Evolutionary conservation across 352 stramenopile genomes (phyloP), one percentile per base, ranked within the genome.

Genomic region (Globisporangium polare): DNA sequence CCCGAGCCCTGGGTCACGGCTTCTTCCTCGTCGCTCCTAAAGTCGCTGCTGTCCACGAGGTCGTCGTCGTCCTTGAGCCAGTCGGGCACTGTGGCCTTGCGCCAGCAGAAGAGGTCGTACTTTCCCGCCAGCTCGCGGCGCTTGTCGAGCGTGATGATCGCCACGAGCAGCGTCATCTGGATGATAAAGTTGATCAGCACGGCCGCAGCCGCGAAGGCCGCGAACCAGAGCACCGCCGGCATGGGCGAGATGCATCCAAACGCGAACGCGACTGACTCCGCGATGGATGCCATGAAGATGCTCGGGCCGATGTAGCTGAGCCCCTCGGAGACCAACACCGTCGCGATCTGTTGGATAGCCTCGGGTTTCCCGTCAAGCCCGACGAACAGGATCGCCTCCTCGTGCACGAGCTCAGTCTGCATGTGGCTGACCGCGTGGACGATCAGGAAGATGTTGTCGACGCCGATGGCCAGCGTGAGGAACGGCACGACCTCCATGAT

Each of bases 381-480:
- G 9, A 77, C 54, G 62, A 90, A 90, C 33, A 90, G 51, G 24
- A 63, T 75, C 9, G 64, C 67, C 33, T 83, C 73, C 37, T 86
- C 73, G 39, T 71, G 73, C 37, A 73, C 65, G 17, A 85, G 37
- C 47, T 80, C 69, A 7, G 71, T 45, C 53, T 91, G 74, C 55
- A 80, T 84, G 31, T 77, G 45, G 15, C 72, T 71, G 7, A 90
- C 47, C 24, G 81, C 74, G 58, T 89, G 67, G 8, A 91, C 70
- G 41, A 93, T 69, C 18, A 88, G 62, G 55, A 90, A 90, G 35
- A 91, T 80, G 43, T 90, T 88, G 31, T 84, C 78, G 9, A 86
- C 75, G n/a, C 80, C 78, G 42, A 93, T 88, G 1, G 76, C 81
- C 0, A 93, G 66, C 31, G 75, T 77, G 43, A 91, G 60, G 58